Conservation (phyloP, 73 alveolate genomes). For the Symbiodinium natans region DNA sequence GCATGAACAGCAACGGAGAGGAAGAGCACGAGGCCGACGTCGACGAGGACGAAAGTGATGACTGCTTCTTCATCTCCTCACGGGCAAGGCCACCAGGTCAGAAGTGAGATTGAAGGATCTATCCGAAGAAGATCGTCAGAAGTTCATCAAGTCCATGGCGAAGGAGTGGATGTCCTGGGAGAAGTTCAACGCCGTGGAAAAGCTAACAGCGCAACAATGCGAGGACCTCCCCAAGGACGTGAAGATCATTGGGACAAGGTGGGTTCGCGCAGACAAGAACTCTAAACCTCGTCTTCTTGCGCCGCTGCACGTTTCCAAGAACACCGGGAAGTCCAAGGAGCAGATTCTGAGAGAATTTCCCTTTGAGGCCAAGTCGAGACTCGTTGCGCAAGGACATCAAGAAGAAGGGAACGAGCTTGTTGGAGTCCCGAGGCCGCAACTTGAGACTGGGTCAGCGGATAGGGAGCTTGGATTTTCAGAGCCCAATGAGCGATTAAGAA, state of each 20-base stretch:
- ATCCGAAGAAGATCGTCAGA: background rate
- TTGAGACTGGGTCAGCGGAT: too few relatives aligned
- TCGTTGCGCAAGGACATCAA: conserved; percentile 21
- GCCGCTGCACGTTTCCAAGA: background rate
- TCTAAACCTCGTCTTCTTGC: conserved; percentile 16
- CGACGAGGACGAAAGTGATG: too few relatives aligned
- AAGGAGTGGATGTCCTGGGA: conserved; percentile 41
- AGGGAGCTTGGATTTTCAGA: too few relatives aligned
- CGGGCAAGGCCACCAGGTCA: conserved; percentile 10
- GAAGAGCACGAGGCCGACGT: too few relatives aligned
- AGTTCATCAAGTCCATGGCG: background rate
- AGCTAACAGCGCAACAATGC: background rate
- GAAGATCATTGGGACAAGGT: conserved; percentile 35
- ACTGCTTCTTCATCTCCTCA: background rate
- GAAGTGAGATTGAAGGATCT: background rate
- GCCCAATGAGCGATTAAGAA: too few relatives aligned
- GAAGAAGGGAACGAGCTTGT: background rate
- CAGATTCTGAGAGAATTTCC: conserved; percentile 32
- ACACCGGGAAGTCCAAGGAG: background rate
- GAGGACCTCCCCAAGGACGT: background rate
- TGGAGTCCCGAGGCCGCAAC: too few relatives aligned
- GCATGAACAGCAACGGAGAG: too few relatives aligned
- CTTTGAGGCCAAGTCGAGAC: conserved; percentile 13
- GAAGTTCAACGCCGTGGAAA: conserved; percentile 59
- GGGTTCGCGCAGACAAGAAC: conserved; percentile 81